A percentile compares a stretch with the other conserved stretches of the same genome.
Conservation (phyloP, 2,329 filamentous ascomycete species). For the Paraconiothyrium sp. region DNA sequence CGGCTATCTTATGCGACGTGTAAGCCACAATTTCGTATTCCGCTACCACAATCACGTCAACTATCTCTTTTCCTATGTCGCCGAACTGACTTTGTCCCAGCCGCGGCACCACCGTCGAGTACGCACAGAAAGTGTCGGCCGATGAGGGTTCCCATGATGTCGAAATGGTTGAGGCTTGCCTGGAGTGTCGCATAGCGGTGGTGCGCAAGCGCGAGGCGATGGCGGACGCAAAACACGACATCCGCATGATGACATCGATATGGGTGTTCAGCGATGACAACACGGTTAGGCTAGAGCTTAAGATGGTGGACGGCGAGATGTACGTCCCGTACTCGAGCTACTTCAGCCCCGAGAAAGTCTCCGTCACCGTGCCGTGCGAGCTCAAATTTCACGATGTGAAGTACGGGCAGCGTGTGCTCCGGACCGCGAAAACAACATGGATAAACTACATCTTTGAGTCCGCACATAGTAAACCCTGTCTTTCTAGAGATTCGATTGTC, state of each 20-base stretch:
- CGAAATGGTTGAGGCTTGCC: slow-evolving; percentile 52
- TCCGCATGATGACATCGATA: slow-evolving; percentile 54
- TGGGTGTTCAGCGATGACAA: slow-evolving; percentile 58
- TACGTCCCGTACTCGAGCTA: slow-evolving; percentile 58
- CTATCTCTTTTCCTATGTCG: neutral
- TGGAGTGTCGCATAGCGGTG: slow-evolving; percentile 53
- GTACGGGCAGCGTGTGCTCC: slow-evolving; percentile 46
- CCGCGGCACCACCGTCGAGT: slow-evolving; percentile 53
- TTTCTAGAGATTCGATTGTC: neutral
- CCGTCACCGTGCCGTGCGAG: slow-evolving; percentile 49
- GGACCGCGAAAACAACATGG: slow-evolving; percentile 54
- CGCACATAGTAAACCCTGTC: slow-evolving; percentile 29
- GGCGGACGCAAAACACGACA: slow-evolving; percentile 38
- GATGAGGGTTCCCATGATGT: slow-evolving; percentile 49
- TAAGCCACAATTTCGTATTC: slow-evolving; percentile 29
- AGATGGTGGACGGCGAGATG: slow-evolving; percentile 51
- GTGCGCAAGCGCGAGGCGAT: slow-evolving; percentile 55
- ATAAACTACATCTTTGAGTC: slow-evolving; percentile 56
- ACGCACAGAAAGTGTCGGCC: slow-evolving; percentile 49
- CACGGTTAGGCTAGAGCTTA: slow-evolving; percentile 54
- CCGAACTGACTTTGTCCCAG: slow-evolving; percentile 28
- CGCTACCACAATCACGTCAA: neutral
- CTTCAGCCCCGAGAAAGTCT: slow-evolving; percentile 56
- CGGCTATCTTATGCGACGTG: slow-evolving; percentile 57
- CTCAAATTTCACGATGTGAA: slow-evolving; percentile 52